Evolutionary conservation across 2,329 filamentous ascomycete genomes (phyloP).

Genomic region (Colletotrichum lini): DNA sequence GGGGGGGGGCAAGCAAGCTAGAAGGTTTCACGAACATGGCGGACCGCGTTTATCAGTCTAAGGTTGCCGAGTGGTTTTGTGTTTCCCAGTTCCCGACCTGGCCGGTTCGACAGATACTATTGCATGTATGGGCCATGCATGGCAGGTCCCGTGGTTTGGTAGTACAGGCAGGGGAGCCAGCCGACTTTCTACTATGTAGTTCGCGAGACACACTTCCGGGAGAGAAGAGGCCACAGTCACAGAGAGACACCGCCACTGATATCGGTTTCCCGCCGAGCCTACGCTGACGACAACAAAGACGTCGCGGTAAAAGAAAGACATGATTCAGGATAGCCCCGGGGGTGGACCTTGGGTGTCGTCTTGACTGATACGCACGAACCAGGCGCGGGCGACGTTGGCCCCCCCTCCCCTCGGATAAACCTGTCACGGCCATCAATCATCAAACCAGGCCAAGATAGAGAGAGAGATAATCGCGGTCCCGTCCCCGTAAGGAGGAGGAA

Average conservation of each 20-base stretch:
- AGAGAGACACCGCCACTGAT: too few species aligned
- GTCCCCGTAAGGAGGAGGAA: neutral
- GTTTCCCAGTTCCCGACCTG: neutral
- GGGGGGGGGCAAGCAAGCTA: neutral
- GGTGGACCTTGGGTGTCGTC: neutral
- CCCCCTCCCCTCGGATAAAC: neutral
- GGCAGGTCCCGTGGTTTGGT: too few species aligned
- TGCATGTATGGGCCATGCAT: too few species aligned
- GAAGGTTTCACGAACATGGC: neutral
- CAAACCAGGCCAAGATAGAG: neutral
- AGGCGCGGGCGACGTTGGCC: neutral
- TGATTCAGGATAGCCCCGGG: slow-evolving; percentile 24
- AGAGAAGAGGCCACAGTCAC: too few species aligned
- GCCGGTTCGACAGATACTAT: neutral
- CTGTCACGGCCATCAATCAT: neutral
- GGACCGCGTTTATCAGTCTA: slow-evolving; percentile 10
- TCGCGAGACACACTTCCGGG: too few species aligned
- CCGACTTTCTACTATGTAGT: too few species aligned
- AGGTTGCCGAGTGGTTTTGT: neutral
- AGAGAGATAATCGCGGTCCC: slow-evolving; percentile 21
- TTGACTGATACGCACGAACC: slow-evolving; percentile 37
- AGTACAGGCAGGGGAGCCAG: too few species aligned
- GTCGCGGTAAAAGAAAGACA: slow-evolving; percentile 2
- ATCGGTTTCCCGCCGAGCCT: neutral
- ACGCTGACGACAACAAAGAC: too few species aligned